Evolutionary conservation across 768 basidiomycete genomes (phyloP).

Genomic region (Trametes cubensis): DNA sequence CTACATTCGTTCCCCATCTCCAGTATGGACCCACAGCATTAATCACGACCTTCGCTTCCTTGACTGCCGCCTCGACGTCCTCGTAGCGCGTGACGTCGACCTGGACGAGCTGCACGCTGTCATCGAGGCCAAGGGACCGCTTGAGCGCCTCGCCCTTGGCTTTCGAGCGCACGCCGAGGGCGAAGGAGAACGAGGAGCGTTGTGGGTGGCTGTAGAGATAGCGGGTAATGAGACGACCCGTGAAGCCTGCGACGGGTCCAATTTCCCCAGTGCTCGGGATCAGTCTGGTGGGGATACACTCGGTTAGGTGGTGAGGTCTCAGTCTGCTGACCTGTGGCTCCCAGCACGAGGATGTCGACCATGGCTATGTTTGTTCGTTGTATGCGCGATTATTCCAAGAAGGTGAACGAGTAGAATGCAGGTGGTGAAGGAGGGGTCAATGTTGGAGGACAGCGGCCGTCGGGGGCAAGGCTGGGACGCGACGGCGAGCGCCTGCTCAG

Average conservation of each 20-base stretch:
- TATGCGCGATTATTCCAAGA: neutral
- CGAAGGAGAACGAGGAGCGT: conserved; percentile 60
- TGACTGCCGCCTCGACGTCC: conserved; percentile 61
- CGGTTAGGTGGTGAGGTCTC: neutral
- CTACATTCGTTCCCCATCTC: conserved; percentile 72
- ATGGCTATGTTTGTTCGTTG: conserved; percentile 25
- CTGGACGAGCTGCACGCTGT: conserved; percentile 46
- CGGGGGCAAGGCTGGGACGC: neutral
- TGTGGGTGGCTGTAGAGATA: conserved; percentile 72
- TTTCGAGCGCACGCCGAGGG: conserved; percentile 69
- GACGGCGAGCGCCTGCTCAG: too few relatives aligned
- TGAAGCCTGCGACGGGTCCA: conserved; percentile 49
- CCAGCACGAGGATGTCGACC: conserved; percentile 68
- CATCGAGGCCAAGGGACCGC: conserved; percentile 47
- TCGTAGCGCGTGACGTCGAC: conserved; percentile 61
- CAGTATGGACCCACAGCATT: conserved; percentile 79
- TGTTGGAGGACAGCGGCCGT: neutral
- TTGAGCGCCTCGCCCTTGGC: conserved; percentile 59
- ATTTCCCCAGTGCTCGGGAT: neutral
- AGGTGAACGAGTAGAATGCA: neutral
- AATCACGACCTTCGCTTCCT: conserved; percentile 65
- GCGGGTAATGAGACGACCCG: conserved; percentile 65
- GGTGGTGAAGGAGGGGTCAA: neutral
- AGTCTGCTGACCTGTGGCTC: conserved; percentile 56
- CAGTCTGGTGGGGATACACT: neutral